Evolutionary conservation across 75 land plant species (phyloP), one percentile per base, ranked within the genome.

Genomic region (Gnetum montanum): DNA sequence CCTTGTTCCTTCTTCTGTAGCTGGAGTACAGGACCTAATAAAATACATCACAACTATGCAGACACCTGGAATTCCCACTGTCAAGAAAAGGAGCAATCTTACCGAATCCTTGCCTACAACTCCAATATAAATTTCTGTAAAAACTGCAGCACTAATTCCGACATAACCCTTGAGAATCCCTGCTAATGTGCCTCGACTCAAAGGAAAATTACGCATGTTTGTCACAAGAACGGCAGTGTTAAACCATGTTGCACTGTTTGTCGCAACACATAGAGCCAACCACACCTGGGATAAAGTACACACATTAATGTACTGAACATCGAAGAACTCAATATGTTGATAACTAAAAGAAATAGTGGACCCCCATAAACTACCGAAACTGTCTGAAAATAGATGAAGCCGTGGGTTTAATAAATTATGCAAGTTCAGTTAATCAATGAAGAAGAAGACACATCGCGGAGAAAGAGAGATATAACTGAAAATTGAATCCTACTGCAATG

Each of bases 131-230:
- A 93, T 26, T 44, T 69, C 79, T 20, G 98, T 85, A 54, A 62
- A 88, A 28, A 92, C 80, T 30, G 90, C 86, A 22, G 78, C 84
- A 66, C 90, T 88, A 0, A 92, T 73, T 8, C 97, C 97, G 34
- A 71, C 62, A 60, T 81, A 92, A 19, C 95, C 97, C 69, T 92
- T 92, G 19, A 92, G 83, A 51, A 92, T 65, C 24, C 97, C 97
- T 35, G 94, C 89, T 52, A 92, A 74, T 11, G 80, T 74, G n/a
- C 97, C 97, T 28, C 97, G 64, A 33, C 76, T 77, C 31, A 71
- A 71, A 51, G 95, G 95, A 54, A 92, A 92, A 74, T 87, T 92
- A 30, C 97, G 70, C 84, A 90, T 80, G 74, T 90, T 87, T 40
- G 96, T 86, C 11, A 90, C 96, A 58, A 90, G 87, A 19, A 75